Evolutionary conservation across 2,329 filamentous ascomycete genomes (phyloP), one percentile per base, ranked within the genome.

Genomic region (Alternaria triticina): DNA sequence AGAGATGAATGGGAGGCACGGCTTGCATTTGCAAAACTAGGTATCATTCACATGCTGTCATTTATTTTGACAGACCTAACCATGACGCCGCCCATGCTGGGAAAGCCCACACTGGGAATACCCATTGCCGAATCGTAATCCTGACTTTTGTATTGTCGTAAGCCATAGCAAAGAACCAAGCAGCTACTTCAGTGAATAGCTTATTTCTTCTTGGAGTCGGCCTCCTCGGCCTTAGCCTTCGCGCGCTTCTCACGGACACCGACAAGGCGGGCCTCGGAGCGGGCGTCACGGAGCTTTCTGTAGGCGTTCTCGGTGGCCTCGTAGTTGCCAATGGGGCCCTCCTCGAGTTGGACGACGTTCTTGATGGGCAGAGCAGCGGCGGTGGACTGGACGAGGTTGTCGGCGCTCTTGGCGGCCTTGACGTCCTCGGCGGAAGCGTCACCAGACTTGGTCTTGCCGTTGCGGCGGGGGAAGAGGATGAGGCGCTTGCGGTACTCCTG

Each of bases 401-500:
- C 83, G 74, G 76, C 79, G 68, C 84, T 81, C 82, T 86, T 85
- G 82, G 89, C 88, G 78, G 90, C 84, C 82, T 89, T 91, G 85
- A 96, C 90, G 68, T 91, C 90, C 80, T 95, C 92, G 82, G 92
- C 92, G 83, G 91, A 87, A 71, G 90, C 91, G 86, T 97, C 93
- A 83, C 92, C 92, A 83, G 91, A 91, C 93, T 97, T 97, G 86
- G 91, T 89, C 86, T 96, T 77, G 86, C 94, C 94, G 83, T 89
- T 89, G 86, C 93, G 94, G 88, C 94, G 93, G 82, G 96, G 96
- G 89, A 99, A 97, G 83, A 99, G 89, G 83, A 99, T 97, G 81
- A 99, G 87, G 82, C 94, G 93, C 82, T 91, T 89, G 87, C 91
- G 92, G 94, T 97, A 99, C 83, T 93, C 93, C 90, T 97, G 94